Base-by-base conservation (phyloP, 306 rosid genomes). In the Vigna radiata region DNA sequence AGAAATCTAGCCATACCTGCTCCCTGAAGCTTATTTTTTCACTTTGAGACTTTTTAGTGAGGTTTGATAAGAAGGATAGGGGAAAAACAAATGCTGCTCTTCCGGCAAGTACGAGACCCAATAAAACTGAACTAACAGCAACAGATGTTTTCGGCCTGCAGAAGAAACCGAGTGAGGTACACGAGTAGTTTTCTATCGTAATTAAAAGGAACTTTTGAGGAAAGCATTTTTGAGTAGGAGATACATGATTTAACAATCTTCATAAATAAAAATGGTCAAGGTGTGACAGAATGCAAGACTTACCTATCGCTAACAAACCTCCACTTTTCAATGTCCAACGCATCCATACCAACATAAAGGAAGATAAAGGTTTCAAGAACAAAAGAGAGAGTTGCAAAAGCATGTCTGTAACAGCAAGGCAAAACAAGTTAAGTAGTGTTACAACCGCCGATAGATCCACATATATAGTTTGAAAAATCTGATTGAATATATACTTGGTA, bases 271-370 rank as follows among this genome's bases (percentile, higher is more conserved):
- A 69, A 13, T 48, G 46, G 50, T 44, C 36, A 55, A 70, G 3
- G 77, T 33, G 50, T 10, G 39, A 64, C 63, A 72, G 59, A 39
- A 64, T 52, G 55, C 36, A 61, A 29, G n/a, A 13, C 79, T 49
- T 88, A 96, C 99, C 99, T 96, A 67, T 96, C 90, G 63, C 98
- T 92, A 10, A 89, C 98, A 76, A 84, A 96, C 81, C 87, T 89
- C 99, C 99, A 96, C 85, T 92, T 96, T 36, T 92, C 98, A 41
- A 96, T 92, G 89, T 96, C 99, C 94, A 96, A 85, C 58, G 99
- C 99, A 87, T 96, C 99, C 97, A 96, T 96, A 63, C 99, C 99
- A 80, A 96, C 99, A 84, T 96, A 96, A 70, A 96, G 90, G 80
- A 96, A 96, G 90, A 96, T 91, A 78, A 92, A 96, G 25, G 82